Evolutionary conservation across 2,329 filamentous ascomycete species (phyloP).

Genomic region (Cercospora sp.): DNA sequence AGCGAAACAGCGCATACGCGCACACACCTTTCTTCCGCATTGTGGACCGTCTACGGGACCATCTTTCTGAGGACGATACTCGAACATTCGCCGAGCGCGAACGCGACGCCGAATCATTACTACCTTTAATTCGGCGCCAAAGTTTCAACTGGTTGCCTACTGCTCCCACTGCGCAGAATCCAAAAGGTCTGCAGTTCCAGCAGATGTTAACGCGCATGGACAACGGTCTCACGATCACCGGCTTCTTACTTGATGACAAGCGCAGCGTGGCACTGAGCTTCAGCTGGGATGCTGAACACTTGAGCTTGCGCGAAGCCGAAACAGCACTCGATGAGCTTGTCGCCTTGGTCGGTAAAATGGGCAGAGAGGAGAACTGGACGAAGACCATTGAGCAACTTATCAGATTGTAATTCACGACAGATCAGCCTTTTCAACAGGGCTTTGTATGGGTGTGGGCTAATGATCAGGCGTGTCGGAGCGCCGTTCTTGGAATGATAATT

Average conservation of each 20-base stretch:
- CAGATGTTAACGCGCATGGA: slow-evolving; percentile 40
- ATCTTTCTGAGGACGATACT: slow-evolving; percentile 32
- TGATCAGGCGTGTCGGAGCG: neutral
- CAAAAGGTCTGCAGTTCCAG: slow-evolving; percentile 34
- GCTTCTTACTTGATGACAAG: slow-evolving; percentile 38
- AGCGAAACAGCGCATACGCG: slow-evolving; percentile 34
- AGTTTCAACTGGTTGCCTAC: slow-evolving; percentile 40
- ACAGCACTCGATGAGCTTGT: slow-evolving; percentile 32
- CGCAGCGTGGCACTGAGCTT: slow-evolving; percentile 35
- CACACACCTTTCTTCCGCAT: slow-evolving; percentile 38
- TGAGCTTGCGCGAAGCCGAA: slow-evolving; percentile 34
- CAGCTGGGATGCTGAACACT: slow-evolving; percentile 39
- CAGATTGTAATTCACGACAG: slow-evolving; percentile 24
- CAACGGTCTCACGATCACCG: slow-evolving; percentile 38
- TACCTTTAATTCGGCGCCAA: slow-evolving; percentile 36
- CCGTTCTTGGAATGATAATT: neutral
- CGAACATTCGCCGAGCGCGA: slow-evolving; percentile 36
- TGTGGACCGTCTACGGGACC: slow-evolving; percentile 35
- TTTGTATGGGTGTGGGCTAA: neutral
- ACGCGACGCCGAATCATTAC: slow-evolving; percentile 34
- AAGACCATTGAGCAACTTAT: slow-evolving; percentile 31
- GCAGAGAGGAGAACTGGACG: slow-evolving; percentile 35
- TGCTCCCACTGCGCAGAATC: slow-evolving; percentile 34
- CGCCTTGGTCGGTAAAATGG: slow-evolving; percentile 32
- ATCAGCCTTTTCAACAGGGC: neutral